Conservation (phyloP, 768 basidiomycete genomes). For the Tephrocybe sp. region DNA sequence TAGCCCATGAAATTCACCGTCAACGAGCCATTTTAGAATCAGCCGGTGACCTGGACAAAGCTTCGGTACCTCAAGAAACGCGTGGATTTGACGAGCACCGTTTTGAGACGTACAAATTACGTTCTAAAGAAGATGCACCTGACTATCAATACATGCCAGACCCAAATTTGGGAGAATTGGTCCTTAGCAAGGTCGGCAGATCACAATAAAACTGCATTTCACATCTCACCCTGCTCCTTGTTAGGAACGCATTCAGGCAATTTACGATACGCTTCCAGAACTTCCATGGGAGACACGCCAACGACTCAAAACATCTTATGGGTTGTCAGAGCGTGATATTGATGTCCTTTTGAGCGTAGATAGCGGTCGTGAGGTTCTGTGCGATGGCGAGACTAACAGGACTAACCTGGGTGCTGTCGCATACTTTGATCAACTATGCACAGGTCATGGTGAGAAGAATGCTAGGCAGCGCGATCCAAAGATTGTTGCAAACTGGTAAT, state of each 20-base stretch:
- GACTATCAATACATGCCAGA: constrained; percentile 99
- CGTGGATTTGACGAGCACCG: constrained; percentile 84
- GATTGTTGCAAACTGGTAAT: constrained; percentile 82
- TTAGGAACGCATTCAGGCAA: constrained; percentile 61
- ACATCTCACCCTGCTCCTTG: not conserved
- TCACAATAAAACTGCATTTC: not conserved
- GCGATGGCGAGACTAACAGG: constrained; percentile 46
- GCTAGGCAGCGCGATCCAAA: constrained; percentile 54
- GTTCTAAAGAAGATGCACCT: constrained; percentile 90
- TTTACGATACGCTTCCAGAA: constrained; percentile 62
- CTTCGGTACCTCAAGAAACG: constrained; percentile 75
- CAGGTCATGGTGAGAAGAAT: constrained; percentile 17
- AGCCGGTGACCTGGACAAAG: constrained; percentile 27
- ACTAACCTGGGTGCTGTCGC: constrained; percentile 49
- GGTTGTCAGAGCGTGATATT: constrained; percentile 58
- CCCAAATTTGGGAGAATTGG: constrained; percentile 80
- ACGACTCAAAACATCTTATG: constrained; percentile 49
- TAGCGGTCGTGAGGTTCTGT: constrained; percentile 55
- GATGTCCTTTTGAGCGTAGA: constrained; percentile 78
- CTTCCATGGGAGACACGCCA: constrained; percentile 64
- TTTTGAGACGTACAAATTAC: constrained; percentile 76
- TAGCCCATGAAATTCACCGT: constrained; percentile 79
- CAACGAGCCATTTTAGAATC: constrained; percentile 59
- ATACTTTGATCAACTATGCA: constrained; percentile 79
- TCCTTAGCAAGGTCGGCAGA: constrained; percentile 46